phyloP scores from a whole-genome alignment of 1,284 basidiomycete genomes.

The Heterobasidion annosum region DNA sequence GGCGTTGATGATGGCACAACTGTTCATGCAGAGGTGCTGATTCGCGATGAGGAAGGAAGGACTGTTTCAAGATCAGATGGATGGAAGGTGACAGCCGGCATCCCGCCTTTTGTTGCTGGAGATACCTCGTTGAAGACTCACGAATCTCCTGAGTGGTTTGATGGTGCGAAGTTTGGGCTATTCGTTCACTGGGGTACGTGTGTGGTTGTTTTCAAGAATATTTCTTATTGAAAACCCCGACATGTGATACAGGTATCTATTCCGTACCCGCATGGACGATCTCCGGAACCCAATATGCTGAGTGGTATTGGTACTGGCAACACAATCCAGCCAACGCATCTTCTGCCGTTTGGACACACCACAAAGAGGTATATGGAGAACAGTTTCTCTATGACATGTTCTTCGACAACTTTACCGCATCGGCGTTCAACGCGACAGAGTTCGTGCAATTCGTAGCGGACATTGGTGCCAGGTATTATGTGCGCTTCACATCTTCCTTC shows the following conservation, averaged over 20 bases:
- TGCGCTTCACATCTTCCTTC: neutral
- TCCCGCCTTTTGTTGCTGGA: constrained; percentile 30
- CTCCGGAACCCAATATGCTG: neutral
- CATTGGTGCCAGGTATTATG: neutral
- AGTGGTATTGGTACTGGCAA: neutral
- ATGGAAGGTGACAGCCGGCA: constrained; percentile 26
- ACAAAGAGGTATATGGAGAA: neutral
- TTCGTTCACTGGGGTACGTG: neutral
- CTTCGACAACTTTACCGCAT: neutral
- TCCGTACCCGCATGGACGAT: neutral
- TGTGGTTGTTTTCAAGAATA: neutral
- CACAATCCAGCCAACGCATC: neutral
- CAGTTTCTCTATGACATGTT: neutral
- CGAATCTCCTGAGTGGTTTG: constrained; percentile 44
- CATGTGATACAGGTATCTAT: neutral
- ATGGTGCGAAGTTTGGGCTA: neutral
- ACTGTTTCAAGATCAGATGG: constrained; percentile 19
- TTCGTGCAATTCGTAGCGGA: neutral
- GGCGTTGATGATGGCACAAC: constrained; percentile 6
- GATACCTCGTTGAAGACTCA: constrained; percentile 28
- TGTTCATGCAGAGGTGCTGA: constrained; percentile 22
- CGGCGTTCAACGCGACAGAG: neutral
- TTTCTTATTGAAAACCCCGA: neutral
- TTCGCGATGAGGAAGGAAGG: constrained; percentile 20
- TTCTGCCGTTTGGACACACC: neutral